Evolutionary conservation across 2,329 filamentous ascomycete species (phyloP).

Genomic region (Trichoderma sp.): DNA sequence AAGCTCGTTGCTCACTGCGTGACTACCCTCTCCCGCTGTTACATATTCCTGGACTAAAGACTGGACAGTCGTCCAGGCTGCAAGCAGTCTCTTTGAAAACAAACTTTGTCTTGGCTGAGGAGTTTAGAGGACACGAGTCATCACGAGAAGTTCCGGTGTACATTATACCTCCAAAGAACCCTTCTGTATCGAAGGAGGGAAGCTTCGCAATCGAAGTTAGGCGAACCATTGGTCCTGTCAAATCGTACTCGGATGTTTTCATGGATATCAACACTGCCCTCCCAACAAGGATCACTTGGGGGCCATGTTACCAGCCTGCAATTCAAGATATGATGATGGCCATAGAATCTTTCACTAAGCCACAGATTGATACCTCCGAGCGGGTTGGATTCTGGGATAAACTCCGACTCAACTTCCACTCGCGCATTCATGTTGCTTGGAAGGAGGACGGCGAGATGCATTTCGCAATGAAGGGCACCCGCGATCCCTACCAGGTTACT

Average conservation of each 20-base stretch:
- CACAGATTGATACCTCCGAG: conserved; percentile 90
- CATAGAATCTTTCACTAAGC: conserved; percentile 95
- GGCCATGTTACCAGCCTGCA: conserved; percentile 93
- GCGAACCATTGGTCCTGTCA: conserved; percentile 90
- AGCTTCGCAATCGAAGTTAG: conserved; percentile 84
- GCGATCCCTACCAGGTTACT: conserved; percentile 91
- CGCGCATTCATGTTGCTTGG: conserved; percentile 85
- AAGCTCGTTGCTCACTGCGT: conserved; percentile 80
- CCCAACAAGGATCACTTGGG: conserved; percentile 94
- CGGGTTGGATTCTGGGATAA: conserved; percentile 98
- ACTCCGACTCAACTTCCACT: conserved; percentile 91
- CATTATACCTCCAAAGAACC: conserved; percentile 71
- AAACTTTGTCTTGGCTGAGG: conserved; percentile 95
- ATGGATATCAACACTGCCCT: conserved; percentile 92
- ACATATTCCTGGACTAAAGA: conserved; percentile 81
- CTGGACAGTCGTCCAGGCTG: conserved; percentile 75
- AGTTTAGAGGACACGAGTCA: conserved; percentile 79
- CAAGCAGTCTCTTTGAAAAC: conserved; percentile 83
- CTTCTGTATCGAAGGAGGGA: conserved; percentile 56
- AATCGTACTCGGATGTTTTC: conserved; percentile 90
- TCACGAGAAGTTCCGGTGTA: conserved; percentile 79
- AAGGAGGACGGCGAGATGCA: conserved; percentile 95
- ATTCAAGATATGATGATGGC: conserved; percentile 99
- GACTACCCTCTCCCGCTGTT: conserved; percentile 93
- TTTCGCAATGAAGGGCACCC: conserved; percentile 83